These are phyloP conservation scores for Coprinopsis marcescibilis DNA, from an alignment of 768 basidiomycete genomes.

Conservation along the genomic window DNA sequence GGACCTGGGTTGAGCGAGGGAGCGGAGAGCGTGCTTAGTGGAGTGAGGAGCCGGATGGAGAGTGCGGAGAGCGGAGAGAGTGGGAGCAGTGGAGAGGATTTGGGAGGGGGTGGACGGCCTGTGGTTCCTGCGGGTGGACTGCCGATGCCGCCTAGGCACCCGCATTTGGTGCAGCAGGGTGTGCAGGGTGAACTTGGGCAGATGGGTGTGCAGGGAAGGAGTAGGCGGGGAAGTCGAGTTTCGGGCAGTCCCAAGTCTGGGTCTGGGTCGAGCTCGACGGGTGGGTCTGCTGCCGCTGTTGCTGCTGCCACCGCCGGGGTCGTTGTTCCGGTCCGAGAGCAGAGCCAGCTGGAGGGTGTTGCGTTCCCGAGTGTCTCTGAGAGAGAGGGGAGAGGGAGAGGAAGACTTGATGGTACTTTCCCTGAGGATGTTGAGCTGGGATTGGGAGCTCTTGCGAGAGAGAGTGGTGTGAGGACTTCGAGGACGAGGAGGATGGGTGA, in stretches of 20 bases:
- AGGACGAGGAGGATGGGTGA: constrained; percentile 7
- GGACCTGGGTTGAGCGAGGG: constrained; percentile 6
- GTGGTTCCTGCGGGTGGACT: constrained; percentile 19
- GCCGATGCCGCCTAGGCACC: constrained; percentile 40
- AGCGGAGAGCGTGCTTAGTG: background rate
- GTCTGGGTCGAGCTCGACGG: constrained; percentile 10
- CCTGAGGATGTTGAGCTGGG: constrained; percentile 1
- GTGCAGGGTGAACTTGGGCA: too few species aligned
- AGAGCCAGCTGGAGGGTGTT: constrained; percentile 16
- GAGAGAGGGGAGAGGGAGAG: constrained; percentile 5
- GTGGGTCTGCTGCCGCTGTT: constrained; percentile 13
- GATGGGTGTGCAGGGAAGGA: constrained; percentile 15
- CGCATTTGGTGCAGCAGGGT: constrained; percentile 18
- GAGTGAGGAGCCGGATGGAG: background rate
- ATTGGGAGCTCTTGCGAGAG: background rate
- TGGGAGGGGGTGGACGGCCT: constrained; percentile 19
- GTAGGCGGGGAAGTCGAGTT: background rate
- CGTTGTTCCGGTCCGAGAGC: too few species aligned
- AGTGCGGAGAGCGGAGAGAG: background rate
- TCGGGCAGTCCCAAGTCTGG: constrained; percentile 16
- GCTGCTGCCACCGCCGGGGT: too few species aligned
- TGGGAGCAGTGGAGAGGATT: constrained; percentile 7
- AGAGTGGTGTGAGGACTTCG: background rate
- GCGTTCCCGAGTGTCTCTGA: constrained; percentile 26
- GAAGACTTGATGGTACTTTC: background rate